Evolutionary conservation across 1,284 basidiomycete species (phyloP), one percentile per base, ranked within the genome.

Genomic region (Irpex sp.): DNA sequence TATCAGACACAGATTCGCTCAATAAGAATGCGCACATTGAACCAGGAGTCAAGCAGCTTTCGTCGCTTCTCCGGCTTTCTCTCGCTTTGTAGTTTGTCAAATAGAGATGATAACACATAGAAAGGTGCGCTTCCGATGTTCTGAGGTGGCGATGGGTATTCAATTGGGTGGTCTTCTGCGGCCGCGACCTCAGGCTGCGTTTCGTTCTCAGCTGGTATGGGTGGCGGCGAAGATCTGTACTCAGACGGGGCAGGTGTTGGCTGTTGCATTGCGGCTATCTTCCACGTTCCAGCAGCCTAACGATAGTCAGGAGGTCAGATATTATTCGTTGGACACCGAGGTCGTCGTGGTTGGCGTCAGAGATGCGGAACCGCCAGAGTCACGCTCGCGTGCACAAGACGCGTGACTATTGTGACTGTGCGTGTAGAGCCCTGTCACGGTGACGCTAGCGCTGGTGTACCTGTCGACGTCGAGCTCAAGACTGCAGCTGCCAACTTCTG

Each of bases 51-150:
- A 16, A 93, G 71, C 14, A 86, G 69, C 66, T 81, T 87, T 66
- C 82, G 82, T 62, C 89, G 77, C 66, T 82, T 80, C 18, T 92
- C 90, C 56, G 84, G 85, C 68, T 86, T 90, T 63, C 85, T 79
- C 71, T 92, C 89, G 57, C 69, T 77, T 63, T 86, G 83, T 4
- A 92, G 75, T 64, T 81, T 88, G 62, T 87, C 83, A 73, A 91
- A 93, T 19, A 93, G 75, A 7, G 80, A 81, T 3, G 80, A 80
- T 0, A 93, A 76, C 18, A 86, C 80, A 28, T 78, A 77, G 69
- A 93, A 91, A 3, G 88, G 87, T 28, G 87, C 84, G 64, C 82
- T 88, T 52, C 80, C 84, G 57, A 74, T 75, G 71, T 88, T 90
- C 64, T 80, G 76, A 28, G 88, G 89, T 36, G 86, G 84, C 16